Evolutionary conservation across 2,329 filamentous ascomycete species (phyloP), one percentile per base, ranked within the genome.

Genomic region (Calonectria crousiana): DNA sequence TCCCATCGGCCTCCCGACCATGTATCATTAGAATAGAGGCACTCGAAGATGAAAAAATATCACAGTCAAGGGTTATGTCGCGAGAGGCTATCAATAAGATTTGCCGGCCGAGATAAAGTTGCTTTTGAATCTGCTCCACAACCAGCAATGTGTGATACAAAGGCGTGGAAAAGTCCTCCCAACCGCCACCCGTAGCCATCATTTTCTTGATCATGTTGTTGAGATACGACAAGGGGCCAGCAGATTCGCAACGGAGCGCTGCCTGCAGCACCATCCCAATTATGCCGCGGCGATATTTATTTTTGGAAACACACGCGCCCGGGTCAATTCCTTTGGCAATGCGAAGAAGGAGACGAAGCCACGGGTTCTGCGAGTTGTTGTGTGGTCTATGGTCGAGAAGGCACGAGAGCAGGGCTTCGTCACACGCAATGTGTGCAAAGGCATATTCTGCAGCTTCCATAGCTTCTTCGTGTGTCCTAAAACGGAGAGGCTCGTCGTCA

Each of bases 131-230:
- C 1, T 34, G 4, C n/a, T 41, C 32, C 32, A 60, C 56, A 18
- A 60, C 56, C 13, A 38, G 34, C 6, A 38, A 34, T 4, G 56
- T 60, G 4, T 38, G 56, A 9, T 14, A 20, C 34, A 60, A 20
- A 23, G 56, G 56, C 9, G 56, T 38, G n/a, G 56, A 60, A 60
- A 60, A 60, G 56, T 60, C 56, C n/a, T 60, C 56, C 56, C 56
- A 60, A 10, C 34, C 32, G 8, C 56, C 56, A 2, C 56, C 56
- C 1, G 32, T 41, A 3, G 34, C 56, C 38, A 60, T 16, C 56
- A 60, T 60, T 26, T 60, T n/a, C 4, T 28, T 20, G 5, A 60
- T 28, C 13, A 41, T 26, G 34, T 3, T 4, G 6, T 20, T 41
- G n/a, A 60, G 56, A 28, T 16, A n/a, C n/a, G n/a, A 4, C 34